phyloP scores from a whole-genome alignment of 768 basidiomycete species.

The Phylloporus arenicola region DNA sequence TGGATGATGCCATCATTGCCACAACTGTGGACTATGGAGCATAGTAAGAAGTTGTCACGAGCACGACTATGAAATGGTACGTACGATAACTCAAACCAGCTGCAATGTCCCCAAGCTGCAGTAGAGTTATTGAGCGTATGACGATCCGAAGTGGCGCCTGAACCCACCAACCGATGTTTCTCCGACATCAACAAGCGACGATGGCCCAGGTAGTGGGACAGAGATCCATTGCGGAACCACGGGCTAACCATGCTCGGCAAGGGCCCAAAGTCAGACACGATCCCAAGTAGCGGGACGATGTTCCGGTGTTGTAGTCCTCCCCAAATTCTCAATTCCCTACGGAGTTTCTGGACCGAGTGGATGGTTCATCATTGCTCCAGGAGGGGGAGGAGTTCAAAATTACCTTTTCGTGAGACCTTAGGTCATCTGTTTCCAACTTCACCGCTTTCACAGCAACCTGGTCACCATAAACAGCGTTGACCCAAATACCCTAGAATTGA shows the following conservation, averaged over 20 bases:
- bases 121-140: neutral
- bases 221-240: conserved; percentile 26
- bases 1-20: conserved; percentile 26
- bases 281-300: conserved; percentile 29
- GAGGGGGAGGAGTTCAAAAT: too few species aligned
- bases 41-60: neutral
- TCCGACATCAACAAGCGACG: neutral
- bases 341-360: conserved; percentile 17
- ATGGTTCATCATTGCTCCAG: neutral
- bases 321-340: conserved; percentile 26
- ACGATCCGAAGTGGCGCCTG: neutral
- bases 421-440: neutral
- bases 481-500: neutral
- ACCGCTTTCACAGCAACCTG: conserved; percentile 22
- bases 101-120: conserved; percentile 19
- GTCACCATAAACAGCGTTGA: neutral
- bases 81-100: conserved; percentile 21
- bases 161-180: conserved; percentile 13
- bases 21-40: conserved; percentile 22
- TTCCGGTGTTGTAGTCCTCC: conserved; percentile 16
- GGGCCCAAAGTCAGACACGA: conserved; percentile 27
- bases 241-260: conserved; percentile 31
- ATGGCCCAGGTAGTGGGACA: conserved; percentile 17
- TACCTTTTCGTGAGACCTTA: conserved; percentile 12
- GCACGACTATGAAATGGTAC: neutral